These are phyloP conservation scores for Massarina eburnea DNA, from an alignment of 2,329 filamentous ascomycete species.

Conservation along the genomic window DNA sequence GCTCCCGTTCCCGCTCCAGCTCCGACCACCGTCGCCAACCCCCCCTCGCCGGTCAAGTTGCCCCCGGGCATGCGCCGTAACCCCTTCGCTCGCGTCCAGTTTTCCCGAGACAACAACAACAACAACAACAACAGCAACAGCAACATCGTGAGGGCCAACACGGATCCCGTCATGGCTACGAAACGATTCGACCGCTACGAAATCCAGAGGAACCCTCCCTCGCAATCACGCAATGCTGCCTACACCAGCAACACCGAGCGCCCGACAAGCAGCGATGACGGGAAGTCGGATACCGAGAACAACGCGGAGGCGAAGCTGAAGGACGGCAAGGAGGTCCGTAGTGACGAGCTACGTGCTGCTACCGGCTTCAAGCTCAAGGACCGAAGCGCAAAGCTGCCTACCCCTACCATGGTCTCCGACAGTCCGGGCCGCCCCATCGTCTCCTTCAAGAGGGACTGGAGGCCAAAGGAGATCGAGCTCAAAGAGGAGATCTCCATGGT, in stretches of 20 bases:
- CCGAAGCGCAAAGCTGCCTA: conserved; percentile 82
- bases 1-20: conserved; percentile 30
- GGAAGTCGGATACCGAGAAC: conserved; percentile 32
- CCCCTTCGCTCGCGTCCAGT: conserved; percentile 64
- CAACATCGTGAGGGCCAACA: conserved; percentile 47
- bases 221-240: conserved; percentile 76
- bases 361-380: conserved; percentile 88
- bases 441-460: conserved; percentile 89
- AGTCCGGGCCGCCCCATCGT: conserved; percentile 90
- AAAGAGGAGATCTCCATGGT: conserved; percentile 52
- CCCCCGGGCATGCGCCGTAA: conserved; percentile 61
- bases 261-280: conserved; percentile 33
- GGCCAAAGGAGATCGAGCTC: conserved; percentile 72
- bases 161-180: conserved; percentile 49
- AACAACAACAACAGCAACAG: too few relatives aligned
- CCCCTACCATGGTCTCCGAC: conserved; percentile 88
- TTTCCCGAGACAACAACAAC: conserved; percentile 50
- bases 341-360: conserved; percentile 85
- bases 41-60: conserved; percentile 44
- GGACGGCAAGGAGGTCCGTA: conserved; percentile 78
- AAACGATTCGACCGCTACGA: conserved; percentile 59
- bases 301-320: conserved; percentile 58
- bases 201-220: conserved; percentile 81
- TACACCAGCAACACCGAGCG: conserved; percentile 69
- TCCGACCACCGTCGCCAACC: conserved; percentile 32